Percentiles rank a stretch among this genome's conserved stretches.
Conservation (phyloP, 768 basidiomycete genomes). For the Termitomyces sp. region DNA sequence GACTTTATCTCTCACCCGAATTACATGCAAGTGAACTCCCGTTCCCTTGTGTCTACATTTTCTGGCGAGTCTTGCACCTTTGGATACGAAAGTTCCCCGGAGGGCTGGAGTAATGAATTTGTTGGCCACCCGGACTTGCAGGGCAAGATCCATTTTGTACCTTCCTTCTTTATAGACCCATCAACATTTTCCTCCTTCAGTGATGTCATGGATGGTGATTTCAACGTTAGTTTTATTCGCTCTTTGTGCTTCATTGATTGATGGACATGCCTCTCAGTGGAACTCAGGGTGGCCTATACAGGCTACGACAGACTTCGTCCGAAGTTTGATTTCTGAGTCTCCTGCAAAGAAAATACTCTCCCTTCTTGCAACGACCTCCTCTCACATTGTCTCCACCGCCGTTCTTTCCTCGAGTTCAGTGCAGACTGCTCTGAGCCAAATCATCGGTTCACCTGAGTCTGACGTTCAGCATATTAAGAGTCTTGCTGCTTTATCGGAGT, state of each 20-base stretch:
- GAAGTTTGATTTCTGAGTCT: neutral
- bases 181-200: conserved; percentile 40
- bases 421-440: conserved; percentile 8
- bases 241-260: conserved; percentile 6
- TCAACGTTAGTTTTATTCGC: conserved; percentile 41
- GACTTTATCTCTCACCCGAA: conserved; percentile 54
- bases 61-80: conserved; percentile 68
- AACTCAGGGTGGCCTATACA: conserved; percentile 78
- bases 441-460: conserved; percentile 39
- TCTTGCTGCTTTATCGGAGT: conserved; percentile 27
- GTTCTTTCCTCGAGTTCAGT: conserved; percentile 1
- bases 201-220: conserved; percentile 53
- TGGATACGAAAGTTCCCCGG: conserved; percentile 45
- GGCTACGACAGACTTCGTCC: conserved; percentile 42
- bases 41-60: conserved; percentile 67
- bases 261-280: conserved; percentile 45
- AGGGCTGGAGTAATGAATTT: conserved; percentile 60
- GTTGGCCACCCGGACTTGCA: conserved; percentile 40
- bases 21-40: conserved; percentile 43
- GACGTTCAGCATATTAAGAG: conserved; percentile 54
- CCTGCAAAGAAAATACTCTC: conserved; percentile 3
- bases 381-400: neutral
- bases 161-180: conserved; percentile 66
- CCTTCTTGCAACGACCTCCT: conserved; percentile 16
- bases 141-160: conserved; percentile 59